Evolutionary conservation across 2,329 filamentous ascomycete species (phyloP).

Genomic region (Cercospora beticola): DNA sequence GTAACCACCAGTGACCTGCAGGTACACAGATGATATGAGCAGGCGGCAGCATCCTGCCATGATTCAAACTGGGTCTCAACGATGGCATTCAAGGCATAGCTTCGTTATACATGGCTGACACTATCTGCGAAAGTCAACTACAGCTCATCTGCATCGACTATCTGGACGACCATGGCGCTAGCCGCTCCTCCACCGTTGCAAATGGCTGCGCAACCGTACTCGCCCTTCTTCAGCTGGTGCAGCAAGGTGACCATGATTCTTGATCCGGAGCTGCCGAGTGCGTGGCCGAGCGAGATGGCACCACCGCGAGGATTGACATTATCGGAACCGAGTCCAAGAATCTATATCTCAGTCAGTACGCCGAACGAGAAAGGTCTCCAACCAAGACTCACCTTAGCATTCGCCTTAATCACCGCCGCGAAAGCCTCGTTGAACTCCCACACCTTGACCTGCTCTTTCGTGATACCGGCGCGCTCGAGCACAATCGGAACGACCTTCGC

Average conservation of each 20-base stretch:
- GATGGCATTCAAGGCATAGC: neutral
- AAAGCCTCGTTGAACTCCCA: constrained; percentile 99
- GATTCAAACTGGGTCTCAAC: neutral
- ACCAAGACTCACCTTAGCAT: constrained; percentile 66
- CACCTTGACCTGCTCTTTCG: constrained; percentile 83
- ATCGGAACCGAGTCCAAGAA: constrained; percentile 74
- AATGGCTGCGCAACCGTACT: constrained; percentile 94
- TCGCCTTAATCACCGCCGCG: constrained; percentile 90
- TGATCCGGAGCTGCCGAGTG: constrained; percentile 88
- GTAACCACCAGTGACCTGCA: constrained; percentile 1
- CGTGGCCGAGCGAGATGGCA: constrained; percentile 88
- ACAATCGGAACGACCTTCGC: constrained; percentile 90
- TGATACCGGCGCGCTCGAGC: constrained; percentile 83
- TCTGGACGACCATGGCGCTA: constrained; percentile 87
- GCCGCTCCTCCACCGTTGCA: constrained; percentile 96
- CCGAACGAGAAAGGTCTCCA: neutral
- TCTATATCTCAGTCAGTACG: constrained; percentile 48
- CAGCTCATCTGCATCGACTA: constrained; percentile 54
- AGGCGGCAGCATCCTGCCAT: neutral
- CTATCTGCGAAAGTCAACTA: constrained; percentile 18
- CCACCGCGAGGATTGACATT: constrained; percentile 86
- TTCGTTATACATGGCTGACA: constrained; percentile 2
- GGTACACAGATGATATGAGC: neutral
- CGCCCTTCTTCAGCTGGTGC: constrained; percentile 85
- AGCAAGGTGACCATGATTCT: constrained; percentile 86